Conservation (phyloP, 805 yeast genomes). For the Peterozyma toletana region DNA sequence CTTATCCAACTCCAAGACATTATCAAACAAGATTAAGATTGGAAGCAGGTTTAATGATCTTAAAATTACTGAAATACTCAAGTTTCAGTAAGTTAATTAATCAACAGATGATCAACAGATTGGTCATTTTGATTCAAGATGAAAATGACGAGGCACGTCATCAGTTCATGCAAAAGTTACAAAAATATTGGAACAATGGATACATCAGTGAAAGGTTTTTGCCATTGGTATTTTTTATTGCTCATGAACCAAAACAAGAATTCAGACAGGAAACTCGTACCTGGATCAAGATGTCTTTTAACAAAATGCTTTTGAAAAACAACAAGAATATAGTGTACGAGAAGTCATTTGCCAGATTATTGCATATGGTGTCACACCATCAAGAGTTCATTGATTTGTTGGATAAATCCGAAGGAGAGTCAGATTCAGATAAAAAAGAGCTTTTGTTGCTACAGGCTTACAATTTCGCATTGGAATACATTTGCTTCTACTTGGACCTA, state of each 20-base stretch:
- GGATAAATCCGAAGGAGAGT: slow-evolving; percentile 14
- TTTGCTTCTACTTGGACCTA: slow-evolving; percentile 50
- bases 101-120: slow-evolving; percentile 41
- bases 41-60: slow-evolving; percentile 56
- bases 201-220: slow-evolving; percentile 57
- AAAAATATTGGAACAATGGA: slow-evolving; percentile 42
- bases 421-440: not conserved
- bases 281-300: slow-evolving; percentile 64
- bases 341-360: slow-evolving; percentile 54
- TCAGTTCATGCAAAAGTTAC: slow-evolving; percentile 40
- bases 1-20: slow-evolving; percentile 54
- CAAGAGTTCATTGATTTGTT: slow-evolving; percentile 47
- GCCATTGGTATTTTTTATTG: slow-evolving; percentile 64
- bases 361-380: slow-evolving; percentile 71
- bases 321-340: slow-evolving; percentile 50
- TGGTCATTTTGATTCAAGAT: slow-evolving; percentile 62
- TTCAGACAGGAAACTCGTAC: slow-evolving; percentile 47
- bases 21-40: slow-evolving; percentile 59
- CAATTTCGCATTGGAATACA: slow-evolving; percentile 49
- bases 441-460: slow-evolving; percentile 30
- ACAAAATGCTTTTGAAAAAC: slow-evolving; percentile 22
- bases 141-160: slow-evolving; percentile 50
- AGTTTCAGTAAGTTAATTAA: slow-evolving; percentile 44
- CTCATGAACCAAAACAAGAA: slow-evolving; percentile 60
- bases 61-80: slow-evolving; percentile 57